Base-by-base conservation (phyloP, 139 green algal genomes). In the Volvox africanus region DNA sequence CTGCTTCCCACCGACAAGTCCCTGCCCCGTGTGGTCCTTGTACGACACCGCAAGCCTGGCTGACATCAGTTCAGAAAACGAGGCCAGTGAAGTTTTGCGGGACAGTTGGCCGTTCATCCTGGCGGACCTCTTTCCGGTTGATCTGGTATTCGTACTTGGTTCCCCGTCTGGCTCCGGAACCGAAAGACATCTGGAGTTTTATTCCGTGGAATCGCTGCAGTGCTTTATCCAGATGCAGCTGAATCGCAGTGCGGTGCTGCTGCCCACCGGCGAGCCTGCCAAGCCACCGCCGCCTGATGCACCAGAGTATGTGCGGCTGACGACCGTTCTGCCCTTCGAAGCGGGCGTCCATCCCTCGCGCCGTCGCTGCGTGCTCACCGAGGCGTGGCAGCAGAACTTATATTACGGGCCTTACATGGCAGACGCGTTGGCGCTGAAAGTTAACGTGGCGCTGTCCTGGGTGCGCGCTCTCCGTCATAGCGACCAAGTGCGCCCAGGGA, bases 101-200 rank as follows among this genome's bases (percentile, higher is more conserved):
- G 32, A 18, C 76, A 61, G 3, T 3, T 82, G 76, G 76, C 76
- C 76, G 76, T 61, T 61, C 32, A 79, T 79, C 71, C 71, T 79
- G 71, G 14, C 30, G 32, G 20, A 55, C 11, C 77, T 61, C 20
- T 84, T 84, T 21, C 36, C 37, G 24, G 20, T 19, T 50, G 50
- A 67, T 20, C 26, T 35, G 1, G 80, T 71, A 21, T 79, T 79
- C 22, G 71, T 79, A 79, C 71, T 37, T 12, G 30, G 30, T 50
- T 89, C 67, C 65, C 18, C 67, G 67, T 89, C 69, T 71, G 85
- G 85, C 3, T 32, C 37, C 28, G 13, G 30, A 36, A 32, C 6
- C 37, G 85, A 75, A 16, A 36, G 61, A 30, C 85, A 89, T 30
- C 50, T 89, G 33, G 85, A 89, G 85, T 89, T 89, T 68, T 75